A percentile compares a stretch with the other conserved stretches of the same genome.
These are phyloP conservation scores for Cercospora sesami DNA, from an alignment of 2,329 filamentous ascomycete species.

Conservation along the genomic window DNA sequence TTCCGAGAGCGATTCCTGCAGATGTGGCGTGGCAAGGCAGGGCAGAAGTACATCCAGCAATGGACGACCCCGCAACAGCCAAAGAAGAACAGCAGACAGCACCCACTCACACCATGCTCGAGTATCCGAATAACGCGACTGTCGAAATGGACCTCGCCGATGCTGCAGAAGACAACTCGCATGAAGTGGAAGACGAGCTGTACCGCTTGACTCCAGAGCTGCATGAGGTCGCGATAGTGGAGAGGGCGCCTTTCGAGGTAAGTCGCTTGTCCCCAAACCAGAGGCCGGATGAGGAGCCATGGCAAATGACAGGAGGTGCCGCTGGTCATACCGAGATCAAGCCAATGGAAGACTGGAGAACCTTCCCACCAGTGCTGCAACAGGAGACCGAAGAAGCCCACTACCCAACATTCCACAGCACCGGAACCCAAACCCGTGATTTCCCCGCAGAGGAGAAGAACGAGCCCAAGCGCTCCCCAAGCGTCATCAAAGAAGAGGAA, in stretches of 20 bases:
- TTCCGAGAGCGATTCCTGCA: slow-evolving; percentile 1
- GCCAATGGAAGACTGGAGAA: neutral
- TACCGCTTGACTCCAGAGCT: neutral
- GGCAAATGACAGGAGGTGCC: neutral
- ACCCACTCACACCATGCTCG: neutral
- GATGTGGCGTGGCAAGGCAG: neutral
- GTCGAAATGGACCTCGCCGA: neutral
- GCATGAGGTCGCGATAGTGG: neutral
- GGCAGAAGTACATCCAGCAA: neutral
- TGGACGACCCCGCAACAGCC: no score
- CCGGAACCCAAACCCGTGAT: neutral
- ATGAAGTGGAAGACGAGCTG: neutral
- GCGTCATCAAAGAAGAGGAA: neutral
- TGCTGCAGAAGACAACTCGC: neutral
- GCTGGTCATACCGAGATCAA: neutral
- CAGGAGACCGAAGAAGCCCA: neutral
- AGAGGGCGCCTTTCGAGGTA: neutral
- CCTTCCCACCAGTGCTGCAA: neutral
- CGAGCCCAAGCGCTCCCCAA: neutral
- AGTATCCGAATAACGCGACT: neutral
- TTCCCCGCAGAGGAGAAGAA: neutral
- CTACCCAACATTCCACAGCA: neutral
- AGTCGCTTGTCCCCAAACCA: neutral
- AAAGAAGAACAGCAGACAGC: neutral
- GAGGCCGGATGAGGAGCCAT: neutral